These are phyloP conservation scores for Oleoguttula mirabilis DNA, from an alignment of 495 filamentous ascomycete species.

Conservation along the genomic window DNA sequence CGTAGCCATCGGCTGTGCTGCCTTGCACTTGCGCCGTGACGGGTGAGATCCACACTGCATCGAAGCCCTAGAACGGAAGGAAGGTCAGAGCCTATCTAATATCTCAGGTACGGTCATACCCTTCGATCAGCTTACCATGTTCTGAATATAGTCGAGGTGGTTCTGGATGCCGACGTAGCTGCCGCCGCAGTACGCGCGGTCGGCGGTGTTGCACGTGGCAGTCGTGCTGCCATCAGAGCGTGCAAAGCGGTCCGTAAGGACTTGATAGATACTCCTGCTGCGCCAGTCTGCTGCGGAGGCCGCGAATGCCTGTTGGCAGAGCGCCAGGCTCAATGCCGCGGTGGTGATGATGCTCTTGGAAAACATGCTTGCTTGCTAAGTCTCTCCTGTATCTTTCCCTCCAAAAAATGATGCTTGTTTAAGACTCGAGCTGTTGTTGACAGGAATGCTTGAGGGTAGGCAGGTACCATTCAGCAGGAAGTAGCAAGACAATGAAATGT, in stretches of 20 bases:
- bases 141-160: constrained; percentile 58
- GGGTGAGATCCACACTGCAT: constrained; percentile 39
- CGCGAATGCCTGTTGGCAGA: constrained; percentile 12
- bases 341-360: not conserved
- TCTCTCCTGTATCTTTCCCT: not conserved
- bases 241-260: constrained; percentile 65
- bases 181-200: constrained; percentile 56
- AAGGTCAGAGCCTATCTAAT: too few relatives aligned
- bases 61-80: too few relatives aligned
- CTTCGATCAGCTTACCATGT: too few relatives aligned
- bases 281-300: constrained; percentile 25
- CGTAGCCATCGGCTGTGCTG: constrained; percentile 23
- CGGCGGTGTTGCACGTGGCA: constrained; percentile 37
- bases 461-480: too few relatives aligned
- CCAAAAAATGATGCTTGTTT: too few relatives aligned
- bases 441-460: too few relatives aligned
- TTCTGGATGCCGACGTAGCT: constrained; percentile 62
- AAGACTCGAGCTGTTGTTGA: too few relatives aligned
- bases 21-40: constrained; percentile 49
- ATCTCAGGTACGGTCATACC: too few relatives aligned
- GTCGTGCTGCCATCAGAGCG: constrained; percentile 54
- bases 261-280: constrained; percentile 54
- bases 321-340: constrained; percentile 8
- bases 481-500: too few relatives aligned
- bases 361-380: not conserved